A percentile compares a stretch with the other conserved stretches of the same genome.
phyloP scores from a whole-genome alignment of 2,329 filamentous ascomycete genomes.

The Colletotrichum orbiculare region DNA sequence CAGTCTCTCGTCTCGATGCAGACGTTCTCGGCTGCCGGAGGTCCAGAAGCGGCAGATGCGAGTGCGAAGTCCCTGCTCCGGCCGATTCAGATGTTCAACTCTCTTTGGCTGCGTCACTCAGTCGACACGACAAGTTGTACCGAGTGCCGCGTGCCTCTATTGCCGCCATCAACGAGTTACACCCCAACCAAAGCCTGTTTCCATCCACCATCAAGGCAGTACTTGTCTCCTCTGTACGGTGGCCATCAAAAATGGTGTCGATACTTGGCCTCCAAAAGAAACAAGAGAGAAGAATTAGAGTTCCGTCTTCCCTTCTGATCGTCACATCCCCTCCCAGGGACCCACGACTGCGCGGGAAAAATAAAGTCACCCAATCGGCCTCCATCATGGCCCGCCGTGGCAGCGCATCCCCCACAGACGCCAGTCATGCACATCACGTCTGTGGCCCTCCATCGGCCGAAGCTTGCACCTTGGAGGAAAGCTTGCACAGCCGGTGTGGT shows the following conservation, averaged over 20 bases:
- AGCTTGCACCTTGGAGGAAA: constrained; percentile 27
- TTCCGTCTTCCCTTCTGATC: constrained; percentile 18
- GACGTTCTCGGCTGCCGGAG: neutral
- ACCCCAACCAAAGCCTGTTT: constrained; percentile 26
- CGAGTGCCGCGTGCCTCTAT: no score
- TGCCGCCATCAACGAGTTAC: neutral
- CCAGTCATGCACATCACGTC: constrained; percentile 35
- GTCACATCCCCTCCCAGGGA: constrained; percentile 2
- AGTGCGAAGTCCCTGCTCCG: constrained; percentile 20
- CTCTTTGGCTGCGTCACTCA: neutral
- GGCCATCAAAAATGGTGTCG: neutral
- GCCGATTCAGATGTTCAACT: constrained; percentile 3
- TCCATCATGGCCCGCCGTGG: constrained; percentile 20
- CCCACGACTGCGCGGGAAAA: constrained; percentile 20
- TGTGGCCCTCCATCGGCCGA: constrained; percentile 26
- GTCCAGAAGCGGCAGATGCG: constrained; percentile 14
- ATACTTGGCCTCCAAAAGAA: neutral
- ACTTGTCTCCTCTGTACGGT: no score
- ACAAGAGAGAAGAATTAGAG: constrained; percentile 7
- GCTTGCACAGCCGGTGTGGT: constrained; percentile 17
- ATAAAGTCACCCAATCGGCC: constrained; percentile 31
- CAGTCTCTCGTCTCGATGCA: neutral
- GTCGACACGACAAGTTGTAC: neutral
- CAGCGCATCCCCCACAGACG: constrained; percentile 29
- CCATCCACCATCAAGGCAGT: neutral